These are phyloP conservation scores for Diaporthe batatas DNA, from an alignment of 2,329 filamentous ascomycete genomes.

Conservation along the genomic window DNA sequence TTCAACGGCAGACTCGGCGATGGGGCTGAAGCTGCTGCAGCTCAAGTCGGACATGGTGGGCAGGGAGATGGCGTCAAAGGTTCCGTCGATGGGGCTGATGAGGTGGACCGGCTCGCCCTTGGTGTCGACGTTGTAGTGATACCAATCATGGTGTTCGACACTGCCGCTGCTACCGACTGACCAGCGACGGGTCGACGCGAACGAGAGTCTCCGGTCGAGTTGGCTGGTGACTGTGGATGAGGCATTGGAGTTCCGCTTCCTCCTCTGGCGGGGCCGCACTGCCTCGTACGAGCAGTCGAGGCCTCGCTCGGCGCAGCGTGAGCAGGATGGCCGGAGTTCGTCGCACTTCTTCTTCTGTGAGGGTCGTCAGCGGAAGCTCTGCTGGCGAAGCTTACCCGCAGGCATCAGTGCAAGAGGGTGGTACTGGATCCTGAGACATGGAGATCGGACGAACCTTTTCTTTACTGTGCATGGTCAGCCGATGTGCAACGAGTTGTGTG, in stretches of 20 bases:
- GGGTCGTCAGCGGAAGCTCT: slow-evolving; percentile 21
- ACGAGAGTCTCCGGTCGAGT: slow-evolving; percentile 37
- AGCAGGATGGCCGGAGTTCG: slow-evolving; percentile 64
- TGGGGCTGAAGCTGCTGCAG: slow-evolving; percentile 22
- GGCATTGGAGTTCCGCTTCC: slow-evolving; percentile 52
- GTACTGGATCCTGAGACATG: neutral
- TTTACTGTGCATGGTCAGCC: slow-evolving; percentile 56
- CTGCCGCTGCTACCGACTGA: slow-evolving; percentile 38
- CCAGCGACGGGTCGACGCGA: slow-evolving; percentile 49
- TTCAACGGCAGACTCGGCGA: slow-evolving; percentile 31
- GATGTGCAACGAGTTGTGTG: slow-evolving; percentile 41
- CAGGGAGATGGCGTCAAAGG: slow-evolving; percentile 38
- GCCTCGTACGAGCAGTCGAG: slow-evolving; percentile 65
- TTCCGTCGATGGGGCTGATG: slow-evolving; percentile 39
- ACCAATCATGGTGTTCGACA: slow-evolving; percentile 37
- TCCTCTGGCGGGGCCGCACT: slow-evolving; percentile 58
- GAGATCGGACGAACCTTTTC: slow-evolving; percentile 61
- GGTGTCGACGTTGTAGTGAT: slow-evolving; percentile 21
- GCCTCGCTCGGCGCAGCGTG: slow-evolving; percentile 63
- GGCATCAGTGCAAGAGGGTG: neutral
- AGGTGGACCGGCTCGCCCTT: slow-evolving; percentile 37
- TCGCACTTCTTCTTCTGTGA: slow-evolving; percentile 71
- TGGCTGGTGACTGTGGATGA: slow-evolving; percentile 39
- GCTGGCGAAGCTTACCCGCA: neutral
- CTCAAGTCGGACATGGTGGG: slow-evolving; percentile 33